phyloP scores from a whole-genome alignment of 176 grass and related monocot genomes.

The Zizania latifolia region DNA sequence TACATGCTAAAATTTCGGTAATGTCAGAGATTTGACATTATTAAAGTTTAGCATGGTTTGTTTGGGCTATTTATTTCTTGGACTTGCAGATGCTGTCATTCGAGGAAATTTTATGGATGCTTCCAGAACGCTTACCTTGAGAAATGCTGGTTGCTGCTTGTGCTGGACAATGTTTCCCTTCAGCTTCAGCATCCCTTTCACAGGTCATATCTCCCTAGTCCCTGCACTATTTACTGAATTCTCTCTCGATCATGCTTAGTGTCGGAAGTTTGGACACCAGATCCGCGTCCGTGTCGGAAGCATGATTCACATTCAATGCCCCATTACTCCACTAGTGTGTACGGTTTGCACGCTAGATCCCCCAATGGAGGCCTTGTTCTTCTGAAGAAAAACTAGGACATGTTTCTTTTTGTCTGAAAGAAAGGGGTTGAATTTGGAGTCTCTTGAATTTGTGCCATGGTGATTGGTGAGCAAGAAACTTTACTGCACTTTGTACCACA shows the following conservation, averaged over 20 bases:
- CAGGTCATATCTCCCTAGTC: not conserved
- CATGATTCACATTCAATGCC: not conserved
- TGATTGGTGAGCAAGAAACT: not conserved
- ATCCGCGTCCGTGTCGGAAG: not conserved
- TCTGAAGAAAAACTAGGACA: not conserved
- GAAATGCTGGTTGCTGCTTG: not conserved
- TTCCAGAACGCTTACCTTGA: not conserved
- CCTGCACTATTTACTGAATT: not conserved
- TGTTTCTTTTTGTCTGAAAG: not conserved
- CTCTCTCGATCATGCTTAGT: not conserved
- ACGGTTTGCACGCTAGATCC: not conserved
- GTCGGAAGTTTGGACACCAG: not conserved
- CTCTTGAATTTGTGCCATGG: too few species aligned
- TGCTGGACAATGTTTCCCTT: not conserved
- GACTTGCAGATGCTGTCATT: not conserved
- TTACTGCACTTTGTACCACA: not conserved
- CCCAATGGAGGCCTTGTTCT: not conserved
- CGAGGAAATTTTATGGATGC: not conserved
- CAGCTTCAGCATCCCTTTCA: not conserved
- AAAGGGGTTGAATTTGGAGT: not conserved
- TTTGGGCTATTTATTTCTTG: not conserved
- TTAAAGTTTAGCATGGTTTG: not conserved
- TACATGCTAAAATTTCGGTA: too few species aligned
- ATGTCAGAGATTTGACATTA: too few species aligned
- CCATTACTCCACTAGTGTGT: too few species aligned